These are phyloP conservation scores for Fragilaria radians DNA, from an alignment of 108 stramenopile species.

Conservation along the genomic window DNA sequence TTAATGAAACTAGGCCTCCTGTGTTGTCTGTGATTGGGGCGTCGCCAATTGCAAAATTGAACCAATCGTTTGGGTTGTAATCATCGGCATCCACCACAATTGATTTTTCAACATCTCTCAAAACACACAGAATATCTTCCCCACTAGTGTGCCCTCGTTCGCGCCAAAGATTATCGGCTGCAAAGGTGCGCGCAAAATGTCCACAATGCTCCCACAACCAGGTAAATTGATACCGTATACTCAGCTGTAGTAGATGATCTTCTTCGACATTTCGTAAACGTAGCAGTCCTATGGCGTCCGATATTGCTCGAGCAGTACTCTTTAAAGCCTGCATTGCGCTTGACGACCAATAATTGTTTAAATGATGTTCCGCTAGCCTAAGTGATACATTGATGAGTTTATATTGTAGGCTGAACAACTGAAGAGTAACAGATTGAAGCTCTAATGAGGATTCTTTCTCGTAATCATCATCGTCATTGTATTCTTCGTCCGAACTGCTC, in stretches of 20 bases:
- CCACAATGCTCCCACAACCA: conserved; percentile 86
- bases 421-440: conserved; percentile 55
- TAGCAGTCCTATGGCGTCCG: conserved; percentile 43
- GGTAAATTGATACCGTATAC: conserved; percentile 58
- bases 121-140: conserved; percentile 52
- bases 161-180: conserved; percentile 68
- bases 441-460: conserved; percentile 18
- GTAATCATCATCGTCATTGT: conserved; percentile 5
- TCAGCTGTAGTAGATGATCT: conserved; percentile 16
- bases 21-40: neutral
- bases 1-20: neutral
- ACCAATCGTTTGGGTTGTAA: conserved; percentile 2
- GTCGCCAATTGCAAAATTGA: conserved; percentile 8
- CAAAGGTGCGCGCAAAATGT: conserved; percentile 83
- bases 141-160: conserved; percentile 73
- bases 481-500: conserved; percentile 1
- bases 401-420: conserved; percentile 70
- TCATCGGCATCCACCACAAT: conserved; percentile 7
- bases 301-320: conserved; percentile 45
- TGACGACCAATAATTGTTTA: conserved; percentile 70
- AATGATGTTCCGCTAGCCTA: conserved; percentile 65
- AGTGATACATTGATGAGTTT: conserved; percentile 74
- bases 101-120: conserved; percentile 38
- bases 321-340: conserved; percentile 72
- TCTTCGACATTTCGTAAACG: conserved; percentile 10